Percentiles rank a stretch among this genome's conserved stretches.
phyloP scores from a whole-genome alignment of 2,329 filamentous ascomycete species.

The Magnaporthiopsis rhizophila region DNA sequence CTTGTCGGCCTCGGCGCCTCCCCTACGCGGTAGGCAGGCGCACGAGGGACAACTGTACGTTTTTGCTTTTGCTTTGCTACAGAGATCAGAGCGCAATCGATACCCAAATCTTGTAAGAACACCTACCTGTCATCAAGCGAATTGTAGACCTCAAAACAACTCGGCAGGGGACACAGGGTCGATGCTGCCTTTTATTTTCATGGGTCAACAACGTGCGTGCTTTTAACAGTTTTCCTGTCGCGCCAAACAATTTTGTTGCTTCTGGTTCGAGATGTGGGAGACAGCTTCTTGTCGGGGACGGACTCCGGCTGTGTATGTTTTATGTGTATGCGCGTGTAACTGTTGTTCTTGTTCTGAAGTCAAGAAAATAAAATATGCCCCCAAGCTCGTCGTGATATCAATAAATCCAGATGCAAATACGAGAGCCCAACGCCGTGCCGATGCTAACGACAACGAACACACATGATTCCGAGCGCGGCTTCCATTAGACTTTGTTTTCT shows the following conservation, averaged over 20 bases:
- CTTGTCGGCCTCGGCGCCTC: not conserved
- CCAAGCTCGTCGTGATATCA: not conserved
- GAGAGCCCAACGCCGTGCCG: not conserved
- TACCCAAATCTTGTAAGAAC: constrained; percentile 1
- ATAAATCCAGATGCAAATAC: not conserved
- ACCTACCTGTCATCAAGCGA: not conserved
- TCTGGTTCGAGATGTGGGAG: not conserved
- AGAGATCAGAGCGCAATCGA: constrained; percentile 1
- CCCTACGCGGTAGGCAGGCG: not conserved
- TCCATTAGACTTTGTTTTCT: not conserved
- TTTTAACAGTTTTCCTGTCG: not conserved
- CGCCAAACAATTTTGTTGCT: not conserved
- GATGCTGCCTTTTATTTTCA: not conserved
- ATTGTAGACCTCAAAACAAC: not conserved
- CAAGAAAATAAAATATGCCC: not conserved
- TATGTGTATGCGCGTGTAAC: too few relatives aligned
- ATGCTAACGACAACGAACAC: not conserved
- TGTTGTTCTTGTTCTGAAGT: not conserved
- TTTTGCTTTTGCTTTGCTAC: not conserved
- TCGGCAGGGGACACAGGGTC: not conserved
- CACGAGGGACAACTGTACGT: not conserved
- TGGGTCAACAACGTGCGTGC: not conserved
- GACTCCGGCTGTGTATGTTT: too few relatives aligned
- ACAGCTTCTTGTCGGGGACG: too few relatives aligned
- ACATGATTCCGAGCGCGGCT: not conserved